These are phyloP conservation scores for Ophiostoma ulmi DNA, from an alignment of 2,329 filamentous ascomycete genomes.

Conservation along the genomic window DNA sequence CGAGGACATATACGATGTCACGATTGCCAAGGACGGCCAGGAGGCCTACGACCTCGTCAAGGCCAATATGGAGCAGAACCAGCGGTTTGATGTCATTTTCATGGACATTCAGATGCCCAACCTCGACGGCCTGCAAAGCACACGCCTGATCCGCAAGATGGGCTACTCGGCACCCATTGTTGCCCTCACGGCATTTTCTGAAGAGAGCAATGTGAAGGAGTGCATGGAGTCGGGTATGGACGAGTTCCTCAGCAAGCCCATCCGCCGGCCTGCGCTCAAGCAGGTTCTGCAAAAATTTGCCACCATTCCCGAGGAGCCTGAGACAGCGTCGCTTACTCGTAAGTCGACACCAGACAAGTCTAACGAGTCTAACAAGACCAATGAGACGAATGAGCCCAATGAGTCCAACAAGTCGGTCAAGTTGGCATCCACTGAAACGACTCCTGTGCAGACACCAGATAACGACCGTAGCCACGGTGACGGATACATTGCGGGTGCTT, in stretches of 20 bases:
- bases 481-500: neutral
- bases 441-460: neutral
- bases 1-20: slow-evolving; percentile 79
- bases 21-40: slow-evolving; percentile 78
- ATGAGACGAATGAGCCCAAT: too few relatives aligned
- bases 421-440: neutral
- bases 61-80: slow-evolving; percentile 67
- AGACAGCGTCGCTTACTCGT: slow-evolving; percentile 32
- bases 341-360: neutral
- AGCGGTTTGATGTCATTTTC: slow-evolving; percentile 80
- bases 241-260: slow-evolving; percentile 73
- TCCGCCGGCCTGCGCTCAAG: slow-evolving; percentile 77
- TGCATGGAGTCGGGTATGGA: slow-evolving; percentile 89
- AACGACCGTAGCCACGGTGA: neutral
- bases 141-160: slow-evolving; percentile 75
- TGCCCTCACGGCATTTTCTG: slow-evolving; percentile 81
- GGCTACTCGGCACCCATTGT: slow-evolving; percentile 87
- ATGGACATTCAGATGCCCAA: slow-evolving; percentile 98
- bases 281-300: slow-evolving; percentile 79
- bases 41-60: slow-evolving; percentile 85
- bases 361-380: neutral
- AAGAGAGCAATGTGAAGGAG: slow-evolving; percentile 82
- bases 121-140: slow-evolving; percentile 81
- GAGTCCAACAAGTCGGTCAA: neutral
- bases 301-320: slow-evolving; percentile 69